Evolutionary conservation across 441 rosid genomes (phyloP).

Genomic region (Populus hybrid): DNA sequence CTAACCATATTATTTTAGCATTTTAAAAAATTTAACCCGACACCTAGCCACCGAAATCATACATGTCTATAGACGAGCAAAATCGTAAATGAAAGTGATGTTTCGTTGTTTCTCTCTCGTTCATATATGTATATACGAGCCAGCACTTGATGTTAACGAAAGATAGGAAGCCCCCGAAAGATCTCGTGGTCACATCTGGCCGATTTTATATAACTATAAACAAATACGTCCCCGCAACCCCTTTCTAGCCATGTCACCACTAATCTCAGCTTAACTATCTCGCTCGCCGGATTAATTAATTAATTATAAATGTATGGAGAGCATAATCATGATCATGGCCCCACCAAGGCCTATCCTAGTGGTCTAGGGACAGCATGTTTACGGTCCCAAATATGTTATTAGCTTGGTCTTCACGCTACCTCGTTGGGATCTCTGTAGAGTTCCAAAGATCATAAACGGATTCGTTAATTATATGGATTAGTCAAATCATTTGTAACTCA

Average conservation of each 20-base stretch:
- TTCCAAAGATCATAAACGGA: no score
- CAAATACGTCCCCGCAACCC: conserved; percentile 24
- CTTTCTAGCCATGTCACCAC: conserved; percentile 10
- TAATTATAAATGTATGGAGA: no score
- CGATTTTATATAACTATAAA: neutral
- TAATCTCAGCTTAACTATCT: neutral
- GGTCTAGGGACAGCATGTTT: no score
- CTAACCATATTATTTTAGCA: no score
- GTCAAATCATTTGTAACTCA: no score
- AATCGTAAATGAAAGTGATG: neutral
- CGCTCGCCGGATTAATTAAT: neutral
- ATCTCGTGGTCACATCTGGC: conserved; percentile 23
- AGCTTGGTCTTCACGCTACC: no score
- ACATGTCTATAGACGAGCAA: neutral
- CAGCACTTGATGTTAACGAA: conserved; percentile 15
- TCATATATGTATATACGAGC: neutral
- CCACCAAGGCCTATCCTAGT: neutral
- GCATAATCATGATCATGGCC: neutral
- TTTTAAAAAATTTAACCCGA: no score
- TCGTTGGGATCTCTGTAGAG: no score
- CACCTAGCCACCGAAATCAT: no score
- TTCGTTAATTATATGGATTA: no score
- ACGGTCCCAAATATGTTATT: neutral
- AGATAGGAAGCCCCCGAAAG: conserved; percentile 4
- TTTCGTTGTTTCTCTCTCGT: conserved; percentile 6